phyloP scores from a whole-genome alignment of 2,329 filamentous ascomycete genomes.

The Epichloe gansuensis region DNA sequence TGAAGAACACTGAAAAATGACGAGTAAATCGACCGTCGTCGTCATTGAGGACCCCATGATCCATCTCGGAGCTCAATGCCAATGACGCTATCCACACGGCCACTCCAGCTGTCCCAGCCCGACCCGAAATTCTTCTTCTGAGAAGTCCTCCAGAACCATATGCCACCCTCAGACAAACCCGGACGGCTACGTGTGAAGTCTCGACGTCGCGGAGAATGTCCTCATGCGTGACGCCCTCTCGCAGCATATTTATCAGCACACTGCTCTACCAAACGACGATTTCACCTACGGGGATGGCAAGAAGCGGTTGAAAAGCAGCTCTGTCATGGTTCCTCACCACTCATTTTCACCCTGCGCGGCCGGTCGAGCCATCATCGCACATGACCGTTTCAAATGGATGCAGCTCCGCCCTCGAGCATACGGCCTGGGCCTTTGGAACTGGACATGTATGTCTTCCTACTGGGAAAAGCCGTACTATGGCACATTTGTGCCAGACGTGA shows the following conservation, averaged over 20 bases:
- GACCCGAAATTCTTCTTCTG: conserved; percentile 19
- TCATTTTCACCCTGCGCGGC: conserved; percentile 16
- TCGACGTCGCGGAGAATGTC: conserved; percentile 39
- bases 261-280: conserved; percentile 16
- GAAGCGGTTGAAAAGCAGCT: conserved; percentile 17
- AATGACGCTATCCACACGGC: conserved; percentile 16
- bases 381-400: conserved; percentile 27
- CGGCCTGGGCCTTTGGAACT: conserved; percentile 25
- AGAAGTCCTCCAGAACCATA: conserved; percentile 29
- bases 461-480: conserved; percentile 34
- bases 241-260: conserved; percentile 26
- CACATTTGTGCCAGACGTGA: conserved; percentile 33
- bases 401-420: conserved; percentile 27
- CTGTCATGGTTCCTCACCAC: conserved; percentile 24
- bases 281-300: conserved; percentile 31
- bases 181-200: conserved; percentile 29
- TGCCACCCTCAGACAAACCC: conserved; percentile 29
- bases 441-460: conserved; percentile 26
- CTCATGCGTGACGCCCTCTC: conserved; percentile 35
- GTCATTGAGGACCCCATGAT: too few relatives aligned
- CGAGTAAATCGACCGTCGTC: too few relatives aligned
- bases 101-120: conserved; percentile 14
- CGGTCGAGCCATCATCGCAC: conserved; percentile 18
- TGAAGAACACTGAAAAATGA: too few relatives aligned
- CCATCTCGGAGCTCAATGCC: too few relatives aligned